Conservation (phyloP, 306 rosid genomes). For the Rubus parviflorus region DNA sequence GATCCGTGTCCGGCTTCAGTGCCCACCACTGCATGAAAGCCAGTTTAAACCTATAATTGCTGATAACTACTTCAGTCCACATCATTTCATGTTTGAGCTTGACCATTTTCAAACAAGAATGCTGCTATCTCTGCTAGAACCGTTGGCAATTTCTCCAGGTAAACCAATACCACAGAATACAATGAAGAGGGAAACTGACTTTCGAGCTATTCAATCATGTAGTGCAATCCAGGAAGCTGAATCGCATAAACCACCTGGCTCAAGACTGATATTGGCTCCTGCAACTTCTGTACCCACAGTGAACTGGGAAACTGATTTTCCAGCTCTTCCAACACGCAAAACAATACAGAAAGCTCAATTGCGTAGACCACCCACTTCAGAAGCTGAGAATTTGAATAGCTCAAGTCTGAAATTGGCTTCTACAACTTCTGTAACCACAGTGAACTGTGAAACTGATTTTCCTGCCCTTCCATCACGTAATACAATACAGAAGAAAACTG, state of each 20-base stretch:
- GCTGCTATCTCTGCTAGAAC: conserved; percentile 45
- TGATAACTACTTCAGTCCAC: conserved; percentile 49
- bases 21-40: conserved; percentile 66
- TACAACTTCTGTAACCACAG: not conserved
- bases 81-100: conserved; percentile 78
- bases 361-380: not conserved
- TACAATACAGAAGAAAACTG: not conserved
- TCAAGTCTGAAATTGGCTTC: no score
- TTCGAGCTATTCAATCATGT: not conserved
- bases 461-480: not conserved
- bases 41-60: conserved; percentile 52
- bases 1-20: conserved; percentile 46
- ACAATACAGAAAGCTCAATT: not conserved
- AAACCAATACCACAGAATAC: conserved; percentile 26
- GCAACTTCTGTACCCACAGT: no score
- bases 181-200: conserved; percentile 23
- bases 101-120: conserved; percentile 63
- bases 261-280: no score
- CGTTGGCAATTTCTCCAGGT: conserved; percentile 43
- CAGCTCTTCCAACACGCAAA: not conserved
- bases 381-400: not conserved
- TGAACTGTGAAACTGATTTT: not conserved
- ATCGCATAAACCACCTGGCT: not conserved
- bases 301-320: conserved; percentile 25
- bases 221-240: not conserved